Evolutionary conservation across 176 grass and related monocot genomes (phyloP), one percentile per base, ranked within the genome.

Genomic region (Oryza nivara): DNA sequence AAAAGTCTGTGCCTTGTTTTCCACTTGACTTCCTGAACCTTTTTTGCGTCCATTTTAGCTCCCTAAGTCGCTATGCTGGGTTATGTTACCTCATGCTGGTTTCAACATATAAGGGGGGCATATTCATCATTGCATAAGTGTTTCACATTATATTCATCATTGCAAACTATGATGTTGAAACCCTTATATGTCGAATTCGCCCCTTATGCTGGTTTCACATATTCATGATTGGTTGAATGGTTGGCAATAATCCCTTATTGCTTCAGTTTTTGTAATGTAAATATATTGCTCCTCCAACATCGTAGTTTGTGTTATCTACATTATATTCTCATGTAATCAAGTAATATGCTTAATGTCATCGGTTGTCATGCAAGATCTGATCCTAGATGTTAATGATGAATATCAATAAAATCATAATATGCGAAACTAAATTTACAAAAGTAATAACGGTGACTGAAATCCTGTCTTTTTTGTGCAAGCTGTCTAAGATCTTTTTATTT

Each of bases 391-490:
- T 72, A 51, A 41, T 9, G 43, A 56, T 20, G 68, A 46, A 83
- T 47, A 73, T 52, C 52, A 73, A 47, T 73, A 23, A 19, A 45
- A 63, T 23, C 17, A 48, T 74, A 26, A 65, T 48, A 34, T 65
- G 70, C 5, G 44, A 48, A 56, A 43, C 25, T 47, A 36, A 51
- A 70, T 38, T 81, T 70, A 40, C 72, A 49, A 22, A 80, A 54
- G 28, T 48, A 36, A 36, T 35, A 36, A 74, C 35, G 40, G 41
- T 66, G 11, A 66, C 43, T 83, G 0, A 19, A 47, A 16, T 79
- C 63, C 44, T 2, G 0, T 72, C 60, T 82, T 71, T 72, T 9
- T 82, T 25, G 22, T 72, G 41, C 54, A 82, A 54, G 48, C n/a
- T 67, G 32, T 26, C 19, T 76, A 44, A 44, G 43, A 44, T 44